Evolutionary conservation across 2,329 filamentous ascomycete species (phyloP).

Genomic region (Nannizziopsis arthrosporioides): DNA sequence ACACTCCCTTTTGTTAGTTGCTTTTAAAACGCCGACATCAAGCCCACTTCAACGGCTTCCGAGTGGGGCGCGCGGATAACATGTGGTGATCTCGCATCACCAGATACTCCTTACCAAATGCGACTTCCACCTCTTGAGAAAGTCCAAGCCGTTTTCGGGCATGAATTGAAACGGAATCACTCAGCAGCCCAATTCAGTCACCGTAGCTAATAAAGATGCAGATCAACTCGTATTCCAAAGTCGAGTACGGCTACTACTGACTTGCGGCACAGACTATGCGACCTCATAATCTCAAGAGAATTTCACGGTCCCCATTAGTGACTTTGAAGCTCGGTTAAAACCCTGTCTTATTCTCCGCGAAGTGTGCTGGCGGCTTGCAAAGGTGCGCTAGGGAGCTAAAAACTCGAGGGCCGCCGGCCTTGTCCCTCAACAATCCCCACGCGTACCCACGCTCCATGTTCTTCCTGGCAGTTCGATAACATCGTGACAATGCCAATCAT

Average conservation of each 20-base stretch:
- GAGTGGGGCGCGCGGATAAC: too few species aligned
- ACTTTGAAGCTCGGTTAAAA: neutral
- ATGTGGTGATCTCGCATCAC: too few species aligned
- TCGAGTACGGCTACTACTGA: neutral
- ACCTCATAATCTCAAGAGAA: too few species aligned
- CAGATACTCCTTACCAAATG: too few species aligned
- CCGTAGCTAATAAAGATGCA: neutral
- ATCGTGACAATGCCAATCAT: neutral
- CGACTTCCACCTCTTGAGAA: too few species aligned
- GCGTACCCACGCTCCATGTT: neutral
- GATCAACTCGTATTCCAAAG: constrained; percentile 8
- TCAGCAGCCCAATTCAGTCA: too few species aligned
- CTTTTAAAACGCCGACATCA: too few species aligned
- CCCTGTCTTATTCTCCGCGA: constrained; percentile 4
- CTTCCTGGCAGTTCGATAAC: neutral
- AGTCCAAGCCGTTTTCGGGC: too few species aligned
- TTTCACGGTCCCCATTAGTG: neutral
- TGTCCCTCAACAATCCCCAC: neutral
- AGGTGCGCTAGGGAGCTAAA: constrained; percentile 6
- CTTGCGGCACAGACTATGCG: too few species aligned
- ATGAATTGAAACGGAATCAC: too few species aligned
- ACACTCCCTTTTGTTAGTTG: too few species aligned
- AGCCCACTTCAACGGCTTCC: too few species aligned
- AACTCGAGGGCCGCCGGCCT: neutral
- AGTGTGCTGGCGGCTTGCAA: neutral